Percentiles rank a stretch among this genome's conserved stretches.
Evolutionary conservation across 2,329 filamentous ascomycete genomes (phyloP).

Genomic region (Ramularia endophylla): DNA sequence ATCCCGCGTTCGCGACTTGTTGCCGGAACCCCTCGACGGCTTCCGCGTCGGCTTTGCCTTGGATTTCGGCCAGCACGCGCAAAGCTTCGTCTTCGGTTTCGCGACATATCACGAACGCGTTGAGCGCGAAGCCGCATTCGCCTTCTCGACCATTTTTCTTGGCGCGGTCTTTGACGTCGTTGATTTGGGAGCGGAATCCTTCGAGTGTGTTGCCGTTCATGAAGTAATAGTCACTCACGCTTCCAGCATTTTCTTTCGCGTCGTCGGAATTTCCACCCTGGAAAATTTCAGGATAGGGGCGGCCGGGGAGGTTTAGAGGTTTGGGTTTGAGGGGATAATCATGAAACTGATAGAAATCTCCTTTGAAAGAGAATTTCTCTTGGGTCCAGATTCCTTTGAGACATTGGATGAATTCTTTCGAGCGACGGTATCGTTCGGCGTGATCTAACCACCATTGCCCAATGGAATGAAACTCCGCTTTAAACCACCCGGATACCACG

Average conservation of each 20-base stretch:
- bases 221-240: constrained; percentile 48
- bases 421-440: constrained; percentile 47
- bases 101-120: constrained; percentile 46
- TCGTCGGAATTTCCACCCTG: constrained; percentile 50
- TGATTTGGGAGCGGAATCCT: constrained; percentile 47
- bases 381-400: constrained; percentile 49
- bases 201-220: constrained; percentile 54
- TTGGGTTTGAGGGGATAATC: constrained; percentile 48
- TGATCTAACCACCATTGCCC: constrained; percentile 53
- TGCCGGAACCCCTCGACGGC: constrained; percentile 46
- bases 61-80: constrained; percentile 45
- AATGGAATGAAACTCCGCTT: constrained; percentile 47
- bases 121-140: constrained; percentile 46
- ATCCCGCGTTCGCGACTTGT: constrained; percentile 47
- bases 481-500: constrained; percentile 51
- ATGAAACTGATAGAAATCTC: constrained; percentile 50
- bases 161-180: constrained; percentile 44
- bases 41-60: constrained; percentile 48
- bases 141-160: constrained; percentile 39
- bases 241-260: constrained; percentile 44
- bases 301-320: constrained; percentile 39
- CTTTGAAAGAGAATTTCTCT: constrained; percentile 44
- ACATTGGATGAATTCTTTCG: constrained; percentile 47
- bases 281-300: constrained; percentile 48
- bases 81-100: constrained; percentile 48